Evolutionary conservation across 768 basidiomycete genomes (phyloP).

Genomic region (Rhizopogon sp.): DNA sequence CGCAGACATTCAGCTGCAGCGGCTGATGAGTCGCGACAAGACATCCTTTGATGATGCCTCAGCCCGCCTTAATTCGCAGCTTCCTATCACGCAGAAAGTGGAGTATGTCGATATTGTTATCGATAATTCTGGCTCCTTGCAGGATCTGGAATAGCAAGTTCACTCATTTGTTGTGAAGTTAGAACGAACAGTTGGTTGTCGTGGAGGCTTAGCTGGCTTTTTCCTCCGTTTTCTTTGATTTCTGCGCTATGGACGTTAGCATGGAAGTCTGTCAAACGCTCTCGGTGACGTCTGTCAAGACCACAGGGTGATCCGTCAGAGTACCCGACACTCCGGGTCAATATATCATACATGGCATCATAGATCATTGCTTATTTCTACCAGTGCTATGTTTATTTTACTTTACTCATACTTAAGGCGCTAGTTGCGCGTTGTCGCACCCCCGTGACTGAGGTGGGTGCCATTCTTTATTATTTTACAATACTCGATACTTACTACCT

Average conservation of each 20-base stretch:
- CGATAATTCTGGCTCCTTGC: slow-evolving; percentile 79
- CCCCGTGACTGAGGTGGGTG: too few relatives aligned
- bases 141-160: slow-evolving; percentile 54
- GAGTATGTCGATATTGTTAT: slow-evolving; percentile 81
- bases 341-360: too few relatives aligned
- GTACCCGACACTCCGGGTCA: too few relatives aligned
- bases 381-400: too few relatives aligned
- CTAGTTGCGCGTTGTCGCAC: too few relatives aligned
- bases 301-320: too few relatives aligned
- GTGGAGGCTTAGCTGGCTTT: slow-evolving; percentile 60
- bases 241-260: slow-evolving; percentile 37
- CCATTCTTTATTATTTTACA: too few relatives aligned
- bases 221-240: slow-evolving; percentile 50
- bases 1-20: slow-evolving; percentile 74
- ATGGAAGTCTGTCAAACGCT: slow-evolving; percentile 22
- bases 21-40: slow-evolving; percentile 73
- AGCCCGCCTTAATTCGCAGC: slow-evolving; percentile 73
- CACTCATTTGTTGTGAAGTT: slow-evolving; percentile 37
- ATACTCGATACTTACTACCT: too few relatives aligned
- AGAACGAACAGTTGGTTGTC: slow-evolving; percentile 44
- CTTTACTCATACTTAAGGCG: too few relatives aligned
- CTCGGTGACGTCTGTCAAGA: neutral
- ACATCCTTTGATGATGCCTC: slow-evolving; percentile 64
- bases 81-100: slow-evolving; percentile 75
- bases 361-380: too few relatives aligned